Conservation (phyloP, 1,284 basidiomycete species). For the Ustilago sp. region DNA sequence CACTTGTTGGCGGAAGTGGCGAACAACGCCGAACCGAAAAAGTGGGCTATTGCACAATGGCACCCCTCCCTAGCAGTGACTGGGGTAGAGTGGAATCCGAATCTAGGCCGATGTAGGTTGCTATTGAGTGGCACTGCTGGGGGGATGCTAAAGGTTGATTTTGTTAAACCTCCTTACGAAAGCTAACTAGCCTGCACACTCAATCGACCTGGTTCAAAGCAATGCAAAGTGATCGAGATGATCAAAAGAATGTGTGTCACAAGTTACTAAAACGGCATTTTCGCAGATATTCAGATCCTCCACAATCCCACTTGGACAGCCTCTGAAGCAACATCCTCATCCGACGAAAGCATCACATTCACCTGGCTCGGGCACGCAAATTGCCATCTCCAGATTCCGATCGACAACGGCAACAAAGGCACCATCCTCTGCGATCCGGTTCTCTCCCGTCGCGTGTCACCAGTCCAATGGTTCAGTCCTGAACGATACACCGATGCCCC, state of each 20-base stretch:
- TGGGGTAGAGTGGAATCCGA: constrained; percentile 34
- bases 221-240: too few relatives aligned
- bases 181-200: too few relatives aligned
- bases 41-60: constrained; percentile 24
- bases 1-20: constrained; percentile 18
- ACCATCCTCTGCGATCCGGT: constrained; percentile 60
- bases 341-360: constrained; percentile 34
- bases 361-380: constrained; percentile 62
- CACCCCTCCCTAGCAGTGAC: constrained; percentile 30
- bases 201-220: too few relatives aligned
- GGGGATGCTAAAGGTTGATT: constrained; percentile 39
- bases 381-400: constrained; percentile 52
- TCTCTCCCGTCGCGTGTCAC: constrained; percentile 52
- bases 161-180: constrained; percentile 28
- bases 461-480: constrained; percentile 57
- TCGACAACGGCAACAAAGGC: constrained; percentile 23
- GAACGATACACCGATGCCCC: constrained; percentile 52
- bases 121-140: constrained; percentile 17
- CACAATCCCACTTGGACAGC: constrained; percentile 36
- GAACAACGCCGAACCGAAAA: constrained; percentile 17
- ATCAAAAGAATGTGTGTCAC: too few relatives aligned
- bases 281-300: too few relatives aligned
- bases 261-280: too few relatives aligned
- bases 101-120: constrained; percentile 23
- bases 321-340: background rate